phyloP scores from a whole-genome alignment of 441 rosid species.

The Brassica hybrid region DNA sequence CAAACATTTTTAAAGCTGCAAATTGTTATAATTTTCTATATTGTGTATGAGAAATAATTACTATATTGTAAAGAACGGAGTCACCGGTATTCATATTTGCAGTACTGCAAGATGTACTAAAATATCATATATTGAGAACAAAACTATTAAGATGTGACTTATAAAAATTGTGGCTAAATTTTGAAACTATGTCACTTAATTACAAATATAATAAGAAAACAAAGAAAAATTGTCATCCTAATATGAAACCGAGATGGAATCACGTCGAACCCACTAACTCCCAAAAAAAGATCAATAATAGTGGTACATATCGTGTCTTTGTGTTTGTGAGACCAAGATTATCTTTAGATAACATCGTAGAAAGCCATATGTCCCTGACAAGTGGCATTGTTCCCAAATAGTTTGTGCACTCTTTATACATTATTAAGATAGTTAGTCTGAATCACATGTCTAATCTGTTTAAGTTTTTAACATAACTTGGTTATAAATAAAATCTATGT shows the following conservation, averaged over 20 bases:
- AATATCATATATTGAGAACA: background rate
- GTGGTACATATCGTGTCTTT: constrained; percentile 26
- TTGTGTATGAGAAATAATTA: background rate
- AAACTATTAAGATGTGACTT: background rate
- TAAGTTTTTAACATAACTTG: background rate
- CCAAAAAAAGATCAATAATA: constrained; percentile 25
- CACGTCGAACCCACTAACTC: constrained; percentile 31
- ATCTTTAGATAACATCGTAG: constrained; percentile 33
- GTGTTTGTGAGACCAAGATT: constrained; percentile 38
- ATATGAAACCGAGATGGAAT: constrained; percentile 21
- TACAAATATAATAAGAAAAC: background rate
- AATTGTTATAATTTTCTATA: background rate
- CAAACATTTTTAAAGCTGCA: background rate
- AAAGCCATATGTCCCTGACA: constrained; percentile 25
- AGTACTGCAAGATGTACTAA: constrained; percentile 4
- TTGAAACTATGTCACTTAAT: background rate
- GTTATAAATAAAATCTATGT: background rate
- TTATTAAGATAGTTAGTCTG: constrained; percentile 33
- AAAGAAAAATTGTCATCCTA: constrained; percentile 21
- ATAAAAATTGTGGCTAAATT: background rate
- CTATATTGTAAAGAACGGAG: background rate
- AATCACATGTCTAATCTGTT: constrained; percentile 38
- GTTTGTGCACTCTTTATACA: no score
- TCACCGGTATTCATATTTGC: background rate
- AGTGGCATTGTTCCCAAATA: constrained; percentile 30